phyloP scores from a whole-genome alignment of 768 basidiomycete species.

The Baorangia bicolor region DNA sequence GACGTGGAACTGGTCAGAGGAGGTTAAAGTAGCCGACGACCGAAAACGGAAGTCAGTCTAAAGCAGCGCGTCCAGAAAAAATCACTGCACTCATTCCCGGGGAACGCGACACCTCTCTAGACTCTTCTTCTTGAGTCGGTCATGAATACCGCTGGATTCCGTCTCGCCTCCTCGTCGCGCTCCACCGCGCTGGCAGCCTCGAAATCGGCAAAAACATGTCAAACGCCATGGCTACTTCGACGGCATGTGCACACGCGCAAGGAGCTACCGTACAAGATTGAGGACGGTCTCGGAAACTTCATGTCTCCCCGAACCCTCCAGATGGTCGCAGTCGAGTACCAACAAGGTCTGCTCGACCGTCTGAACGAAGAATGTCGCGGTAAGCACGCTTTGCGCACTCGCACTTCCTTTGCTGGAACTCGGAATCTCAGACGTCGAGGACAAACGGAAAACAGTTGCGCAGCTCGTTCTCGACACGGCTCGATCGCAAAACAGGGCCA shows the following conservation, averaged over 20 bases:
- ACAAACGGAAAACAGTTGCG: conserved; percentile 56
- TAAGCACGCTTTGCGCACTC: conserved; percentile 34
- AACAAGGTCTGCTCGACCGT: conserved; percentile 76
- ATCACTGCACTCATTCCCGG: not conserved
- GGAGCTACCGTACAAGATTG: conserved; percentile 61
- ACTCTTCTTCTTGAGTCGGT: not conserved
- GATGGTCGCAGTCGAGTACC: conserved; percentile 78
- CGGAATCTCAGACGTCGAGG: conserved; percentile 46
- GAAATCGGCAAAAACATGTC: conserved; percentile 10
- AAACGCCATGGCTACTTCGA: conserved; percentile 24
- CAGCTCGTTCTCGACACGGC: conserved; percentile 75
- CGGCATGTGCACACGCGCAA: conserved; percentile 49
- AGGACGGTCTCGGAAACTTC: conserved; percentile 77
- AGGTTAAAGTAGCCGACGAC: not conserved
- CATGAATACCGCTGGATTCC: conserved; percentile 26
- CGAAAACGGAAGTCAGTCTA: conserved; percentile 11
- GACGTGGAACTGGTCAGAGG: conserved; percentile 23
- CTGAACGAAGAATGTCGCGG: conserved; percentile 75
- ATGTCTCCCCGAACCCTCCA: conserved; percentile 71
- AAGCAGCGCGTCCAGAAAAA: conserved; percentile 7
- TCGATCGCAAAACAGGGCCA: conserved; percentile 49
- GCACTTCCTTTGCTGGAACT: not conserved
- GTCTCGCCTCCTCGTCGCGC: conserved; percentile 25
- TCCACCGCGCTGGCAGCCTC: conserved; percentile 13
- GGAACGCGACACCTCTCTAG: not conserved